Percentiles rank a stretch among this genome's conserved stretches.
Evolutionary conservation across 225 moss, liverwort and hornwort species (phyloP).

Genomic region (Pseudoscleropodium purum): DNA sequence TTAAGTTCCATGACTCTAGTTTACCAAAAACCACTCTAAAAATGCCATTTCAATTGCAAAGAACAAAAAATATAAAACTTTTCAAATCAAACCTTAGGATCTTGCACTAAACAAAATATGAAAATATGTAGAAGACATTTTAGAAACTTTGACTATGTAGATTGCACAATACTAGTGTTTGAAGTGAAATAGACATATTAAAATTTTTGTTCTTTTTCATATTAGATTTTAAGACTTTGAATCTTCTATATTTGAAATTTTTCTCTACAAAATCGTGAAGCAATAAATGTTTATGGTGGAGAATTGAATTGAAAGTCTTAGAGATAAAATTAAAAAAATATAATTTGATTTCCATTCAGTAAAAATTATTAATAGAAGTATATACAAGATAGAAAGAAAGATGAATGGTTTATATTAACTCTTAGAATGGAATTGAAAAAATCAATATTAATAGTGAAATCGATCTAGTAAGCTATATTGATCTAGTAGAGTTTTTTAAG

Average conservation of each 20-base stretch:
- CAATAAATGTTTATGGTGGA: no score
- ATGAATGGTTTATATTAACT: fast-evolving
- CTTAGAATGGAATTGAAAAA: neutral
- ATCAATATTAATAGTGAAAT: neutral
- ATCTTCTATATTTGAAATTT: neutral
- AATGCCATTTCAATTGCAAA: neutral
- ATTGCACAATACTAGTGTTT: neutral
- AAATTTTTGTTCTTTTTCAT: no score
- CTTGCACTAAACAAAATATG: neutral
- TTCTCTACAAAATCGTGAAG: neutral
- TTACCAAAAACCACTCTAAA: neutral
- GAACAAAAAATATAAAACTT: neutral
- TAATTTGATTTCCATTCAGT: no score
- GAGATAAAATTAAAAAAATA: neutral
- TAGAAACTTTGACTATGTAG: neutral
- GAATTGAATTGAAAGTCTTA: neutral
- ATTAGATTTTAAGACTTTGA: neutral
- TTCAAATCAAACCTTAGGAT: neutral
- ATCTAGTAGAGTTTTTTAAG: neutral
- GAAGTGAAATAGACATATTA: neutral
- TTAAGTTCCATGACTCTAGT: neutral
- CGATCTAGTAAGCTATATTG: neutral
- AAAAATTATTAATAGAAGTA: neutral
- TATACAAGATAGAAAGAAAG: neutral
- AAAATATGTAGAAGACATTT: neutral